phyloP scores from a whole-genome alignment of 306 rosid species.

The Quercus gilva region DNA sequence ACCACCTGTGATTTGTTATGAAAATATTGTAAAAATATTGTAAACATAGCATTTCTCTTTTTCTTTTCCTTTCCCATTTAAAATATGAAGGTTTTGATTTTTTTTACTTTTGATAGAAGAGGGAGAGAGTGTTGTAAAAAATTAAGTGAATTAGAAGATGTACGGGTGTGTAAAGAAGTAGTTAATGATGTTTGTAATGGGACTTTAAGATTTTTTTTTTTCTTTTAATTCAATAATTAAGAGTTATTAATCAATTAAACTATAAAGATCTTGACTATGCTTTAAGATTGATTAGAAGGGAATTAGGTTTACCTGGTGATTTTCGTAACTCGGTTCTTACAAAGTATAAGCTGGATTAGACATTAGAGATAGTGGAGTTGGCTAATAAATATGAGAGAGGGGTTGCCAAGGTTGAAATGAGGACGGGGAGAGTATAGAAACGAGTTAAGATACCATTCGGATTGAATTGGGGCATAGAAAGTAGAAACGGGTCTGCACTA shows the following conservation, averaged over 20 bases:
- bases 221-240: no score
- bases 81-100: no score
- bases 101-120: slow-evolving; percentile 24
- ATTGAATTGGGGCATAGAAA: no score
- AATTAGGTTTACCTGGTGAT: slow-evolving; percentile 68
- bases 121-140: slow-evolving; percentile 39
- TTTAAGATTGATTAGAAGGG: slow-evolving; percentile 62
- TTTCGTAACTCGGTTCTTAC: slow-evolving; percentile 64
- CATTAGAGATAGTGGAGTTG: slow-evolving; percentile 58
- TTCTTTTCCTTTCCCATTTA: no score
- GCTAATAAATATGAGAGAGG: slow-evolving; percentile 43
- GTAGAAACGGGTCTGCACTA: no score
- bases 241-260: no score
- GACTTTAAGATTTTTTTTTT: slow-evolving; percentile 17
- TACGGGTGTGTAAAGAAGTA: slow-evolving; percentile 57
- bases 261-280: slow-evolving; percentile 36
- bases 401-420: slow-evolving; percentile 47
- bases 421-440: slow-evolving; percentile 74
- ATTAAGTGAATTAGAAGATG: slow-evolving; percentile 46
- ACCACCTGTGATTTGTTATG: no score
- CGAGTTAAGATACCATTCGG: no score
- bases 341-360: slow-evolving; percentile 38
- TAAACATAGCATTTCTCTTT: no score
- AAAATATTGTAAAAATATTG: no score
- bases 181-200: slow-evolving; percentile 59